A percentile compares a stretch with the other conserved stretches of the same genome.
Conservation (phyloP, 2,329 filamentous ascomycete species). For the Fusarium sp. region DNA sequence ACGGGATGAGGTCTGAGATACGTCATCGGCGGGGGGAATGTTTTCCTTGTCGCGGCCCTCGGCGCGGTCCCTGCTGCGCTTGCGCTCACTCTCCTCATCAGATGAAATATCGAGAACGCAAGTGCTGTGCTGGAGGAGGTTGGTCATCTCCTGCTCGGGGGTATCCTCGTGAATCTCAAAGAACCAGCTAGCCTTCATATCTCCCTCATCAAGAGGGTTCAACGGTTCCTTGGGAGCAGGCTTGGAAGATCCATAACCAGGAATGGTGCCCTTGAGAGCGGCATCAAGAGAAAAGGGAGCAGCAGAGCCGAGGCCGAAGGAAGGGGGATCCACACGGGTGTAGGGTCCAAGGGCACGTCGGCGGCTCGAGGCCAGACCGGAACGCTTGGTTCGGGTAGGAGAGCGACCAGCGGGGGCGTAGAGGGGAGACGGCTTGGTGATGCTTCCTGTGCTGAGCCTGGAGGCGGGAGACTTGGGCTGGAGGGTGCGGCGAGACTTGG, state of each 20-base stretch:
- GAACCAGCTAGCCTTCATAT: conserved; percentile 78
- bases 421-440: conserved; percentile 65
- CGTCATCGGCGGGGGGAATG: conserved; percentile 78
- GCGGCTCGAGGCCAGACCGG: conserved; percentile 75
- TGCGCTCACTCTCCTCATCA: conserved; percentile 79
- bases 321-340: conserved; percentile 78
- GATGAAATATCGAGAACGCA: conserved; percentile 89
- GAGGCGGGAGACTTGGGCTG: conserved; percentile 65
- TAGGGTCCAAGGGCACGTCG: conserved; percentile 73
- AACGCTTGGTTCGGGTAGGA: conserved; percentile 77
- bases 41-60: conserved; percentile 91
- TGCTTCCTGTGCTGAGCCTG: conserved; percentile 56
- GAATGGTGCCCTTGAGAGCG: conserved; percentile 81
- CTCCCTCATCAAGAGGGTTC: conserved; percentile 55
- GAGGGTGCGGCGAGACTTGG: conserved; percentile 58
- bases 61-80: conserved; percentile 62
- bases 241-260: conserved; percentile 65
- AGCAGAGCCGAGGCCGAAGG: conserved; percentile 64
- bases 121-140: conserved; percentile 91
- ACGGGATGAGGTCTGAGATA: conserved; percentile 68
- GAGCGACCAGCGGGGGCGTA: conserved; percentile 84
- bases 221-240: conserved; percentile 44
- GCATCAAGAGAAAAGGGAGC: conserved; percentile 87
- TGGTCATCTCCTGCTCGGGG: conserved; percentile 89
- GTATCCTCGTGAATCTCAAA: conserved; percentile 97